Evolutionary conservation across 108 stramenopile genomes (phyloP), one percentile per base, ranked within the genome.

Genomic region (Pseudonitzschia multiseries): DNA sequence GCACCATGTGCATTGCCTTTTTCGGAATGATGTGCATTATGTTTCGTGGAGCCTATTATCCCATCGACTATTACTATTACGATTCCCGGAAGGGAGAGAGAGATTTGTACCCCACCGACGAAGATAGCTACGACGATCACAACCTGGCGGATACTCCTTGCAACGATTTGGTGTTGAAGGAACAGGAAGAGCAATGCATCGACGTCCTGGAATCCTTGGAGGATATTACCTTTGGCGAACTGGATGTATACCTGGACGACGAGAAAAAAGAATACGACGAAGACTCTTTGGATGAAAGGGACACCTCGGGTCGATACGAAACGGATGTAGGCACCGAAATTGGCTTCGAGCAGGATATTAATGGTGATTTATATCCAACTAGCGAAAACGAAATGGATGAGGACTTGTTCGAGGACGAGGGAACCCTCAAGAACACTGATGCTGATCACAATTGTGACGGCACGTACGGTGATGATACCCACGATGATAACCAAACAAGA

Each of bases 11-110:
- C 22, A 78, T 81, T 12, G 65, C 65, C n/a, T 73, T 78, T 40
- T 78, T 81, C 26, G 72, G 77, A n/a, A 78, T 74, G 72, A 12
- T 81, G 17, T 53, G 72, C 33, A 70, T 81, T 54, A 81, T 60
- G 62, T 74, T 81, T 31, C 77, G 78, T 8, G 68, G 71, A 21
- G 70, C 77, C 10, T 72, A 80, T 41, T 80, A 70, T 43, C 73
- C 73, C 22, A 44, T 67, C 36, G 66, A 48, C 21, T 67, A 48
- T 29, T 67, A 48, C 22, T 67, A 67, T 29, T 67, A 48, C 36
- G 66, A 63, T 8, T 10, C 40, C 20, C 33, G 41, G 10, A 43
- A 22, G 28, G 64, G 64, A 15, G 41, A 65, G 15, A 59, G 31
- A 33, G 32, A 62, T 13, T 28, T 62, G 14, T 40, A 62, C 61